Conservation (phyloP, 1,284 basidiomycete genomes). For the Ustilago shanxiensis region DNA sequence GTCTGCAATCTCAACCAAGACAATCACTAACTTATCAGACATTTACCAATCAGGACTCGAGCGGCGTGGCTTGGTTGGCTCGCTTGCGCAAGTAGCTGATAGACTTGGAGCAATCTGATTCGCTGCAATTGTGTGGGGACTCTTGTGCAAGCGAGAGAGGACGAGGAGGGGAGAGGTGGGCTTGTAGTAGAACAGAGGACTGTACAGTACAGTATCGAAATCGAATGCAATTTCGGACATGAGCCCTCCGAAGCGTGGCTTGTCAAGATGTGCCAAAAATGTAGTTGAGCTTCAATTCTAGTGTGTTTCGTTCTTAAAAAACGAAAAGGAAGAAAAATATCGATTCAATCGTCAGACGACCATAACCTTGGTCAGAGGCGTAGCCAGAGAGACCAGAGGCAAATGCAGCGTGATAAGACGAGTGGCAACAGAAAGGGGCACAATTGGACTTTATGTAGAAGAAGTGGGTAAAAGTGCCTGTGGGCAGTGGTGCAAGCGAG, state of each 20-base stretch:
- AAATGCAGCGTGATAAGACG: background rate
- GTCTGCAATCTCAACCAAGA: background rate
- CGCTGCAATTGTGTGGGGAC: background rate
- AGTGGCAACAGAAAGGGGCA: background rate
- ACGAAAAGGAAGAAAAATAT: background rate
- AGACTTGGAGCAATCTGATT: constrained; percentile 3
- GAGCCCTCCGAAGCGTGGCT: constrained; percentile 18
- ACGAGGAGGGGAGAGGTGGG: background rate
- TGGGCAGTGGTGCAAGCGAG: background rate
- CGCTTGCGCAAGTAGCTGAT: background rate
- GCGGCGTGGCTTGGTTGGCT: background rate
- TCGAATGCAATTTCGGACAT: constrained; percentile 16
- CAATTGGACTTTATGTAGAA: too few species aligned
- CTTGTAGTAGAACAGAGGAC: background rate
- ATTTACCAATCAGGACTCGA: constrained; percentile 4
- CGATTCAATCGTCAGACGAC: background rate
- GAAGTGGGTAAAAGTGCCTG: too few species aligned
- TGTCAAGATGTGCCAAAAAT: constrained; percentile 21
- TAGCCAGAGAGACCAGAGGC: too few species aligned
- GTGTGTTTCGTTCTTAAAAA: background rate
- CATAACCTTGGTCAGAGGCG: too few species aligned
- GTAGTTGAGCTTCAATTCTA: constrained; percentile 14
- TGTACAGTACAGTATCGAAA: too few species aligned
- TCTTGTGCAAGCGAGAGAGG: constrained; percentile 3
- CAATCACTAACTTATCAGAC: constrained; percentile 10